phyloP scores from a whole-genome alignment of 2,329 filamentous ascomycete genomes.

The Colletotrichum liaoningense region DNA sequence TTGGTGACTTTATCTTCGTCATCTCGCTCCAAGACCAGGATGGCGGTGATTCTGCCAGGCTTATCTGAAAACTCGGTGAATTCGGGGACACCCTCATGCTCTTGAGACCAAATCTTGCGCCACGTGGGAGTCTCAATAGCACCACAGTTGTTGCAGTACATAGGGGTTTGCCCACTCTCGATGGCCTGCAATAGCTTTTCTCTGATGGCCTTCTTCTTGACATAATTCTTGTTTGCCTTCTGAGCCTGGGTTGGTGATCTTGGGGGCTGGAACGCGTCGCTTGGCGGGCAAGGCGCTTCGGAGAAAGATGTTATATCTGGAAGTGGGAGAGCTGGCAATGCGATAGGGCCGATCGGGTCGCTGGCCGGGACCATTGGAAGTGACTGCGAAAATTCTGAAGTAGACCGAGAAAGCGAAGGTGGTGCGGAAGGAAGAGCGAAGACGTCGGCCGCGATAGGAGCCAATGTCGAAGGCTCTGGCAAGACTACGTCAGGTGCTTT shows the following conservation, averaged over 20 bases:
- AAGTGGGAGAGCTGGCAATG: constrained; percentile 42
- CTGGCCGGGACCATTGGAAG: constrained; percentile 48
- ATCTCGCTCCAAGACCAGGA: constrained; percentile 75
- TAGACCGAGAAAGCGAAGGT: constrained; percentile 31
- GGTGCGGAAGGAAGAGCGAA: constrained; percentile 26
- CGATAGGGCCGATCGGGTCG: constrained; percentile 45
- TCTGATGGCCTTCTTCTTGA: constrained; percentile 72
- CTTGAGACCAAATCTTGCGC: constrained; percentile 91
- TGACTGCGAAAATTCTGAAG: constrained; percentile 43
- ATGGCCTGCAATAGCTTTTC: constrained; percentile 73
- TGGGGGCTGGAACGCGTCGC: constrained; percentile 52
- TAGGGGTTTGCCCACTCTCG: constrained; percentile 84
- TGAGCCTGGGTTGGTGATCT: constrained; percentile 51
- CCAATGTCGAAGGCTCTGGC: constrained; percentile 1
- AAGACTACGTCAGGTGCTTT: background rate
- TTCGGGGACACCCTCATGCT: constrained; percentile 75
- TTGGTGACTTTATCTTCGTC: constrained; percentile 70
- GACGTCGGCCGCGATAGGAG: background rate
- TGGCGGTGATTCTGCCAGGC: constrained; percentile 78
- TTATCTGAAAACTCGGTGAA: constrained; percentile 79
- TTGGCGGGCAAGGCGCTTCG: constrained; percentile 55
- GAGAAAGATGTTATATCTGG: constrained; percentile 42
- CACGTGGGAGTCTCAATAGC: constrained; percentile 96
- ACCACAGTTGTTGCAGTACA: constrained; percentile 92
- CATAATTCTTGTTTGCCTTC: constrained; percentile 70